Evolutionary conservation across 768 basidiomycete genomes (phyloP).

Genomic region (Mrakia frigida): DNA sequence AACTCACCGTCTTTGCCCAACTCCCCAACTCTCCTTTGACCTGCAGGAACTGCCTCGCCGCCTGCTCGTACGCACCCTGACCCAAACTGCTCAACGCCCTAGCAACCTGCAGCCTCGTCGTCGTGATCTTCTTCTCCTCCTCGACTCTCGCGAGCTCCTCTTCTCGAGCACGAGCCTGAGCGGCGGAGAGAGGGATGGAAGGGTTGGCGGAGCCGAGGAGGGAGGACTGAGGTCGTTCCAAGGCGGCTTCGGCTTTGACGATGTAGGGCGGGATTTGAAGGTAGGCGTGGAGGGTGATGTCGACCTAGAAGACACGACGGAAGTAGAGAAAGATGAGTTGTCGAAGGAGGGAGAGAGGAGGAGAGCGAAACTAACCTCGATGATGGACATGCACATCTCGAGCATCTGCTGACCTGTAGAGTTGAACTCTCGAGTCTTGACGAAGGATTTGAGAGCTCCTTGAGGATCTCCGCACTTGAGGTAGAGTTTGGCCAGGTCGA

Average conservation of each 20-base stretch:
- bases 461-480: slow-evolving; percentile 66
- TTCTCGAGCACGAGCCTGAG: slow-evolving; percentile 19
- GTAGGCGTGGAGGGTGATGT: slow-evolving; percentile 20
- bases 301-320: neutral
- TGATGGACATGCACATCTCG: slow-evolving; percentile 64
- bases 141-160: slow-evolving; percentile 1
- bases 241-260: slow-evolving; percentile 29
- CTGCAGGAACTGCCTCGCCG: slow-evolving; percentile 66
- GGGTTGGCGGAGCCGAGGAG: neutral
- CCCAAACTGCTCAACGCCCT: slow-evolving; percentile 66
- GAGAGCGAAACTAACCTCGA: slow-evolving; percentile 42
- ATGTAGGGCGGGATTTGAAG: slow-evolving; percentile 25
- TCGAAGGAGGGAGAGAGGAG: neutral
- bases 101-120: slow-evolving; percentile 20
- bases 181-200: slow-evolving; percentile 30
- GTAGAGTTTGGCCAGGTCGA: slow-evolving; percentile 78
- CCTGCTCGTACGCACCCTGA: slow-evolving; percentile 68
- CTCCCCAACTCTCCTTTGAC: slow-evolving; percentile 60
- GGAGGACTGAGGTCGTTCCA: slow-evolving; percentile 27
- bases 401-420: slow-evolving; percentile 86
- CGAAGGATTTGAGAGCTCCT: slow-evolving; percentile 70
- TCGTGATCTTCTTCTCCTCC: slow-evolving; percentile 13
- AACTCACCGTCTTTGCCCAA: slow-evolving; percentile 65
- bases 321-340: neutral
- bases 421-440: slow-evolving; percentile 89